These are phyloP conservation scores for Botrytis fabae DNA, from an alignment of 2,329 filamentous ascomycete genomes.

Conservation along the genomic window DNA sequence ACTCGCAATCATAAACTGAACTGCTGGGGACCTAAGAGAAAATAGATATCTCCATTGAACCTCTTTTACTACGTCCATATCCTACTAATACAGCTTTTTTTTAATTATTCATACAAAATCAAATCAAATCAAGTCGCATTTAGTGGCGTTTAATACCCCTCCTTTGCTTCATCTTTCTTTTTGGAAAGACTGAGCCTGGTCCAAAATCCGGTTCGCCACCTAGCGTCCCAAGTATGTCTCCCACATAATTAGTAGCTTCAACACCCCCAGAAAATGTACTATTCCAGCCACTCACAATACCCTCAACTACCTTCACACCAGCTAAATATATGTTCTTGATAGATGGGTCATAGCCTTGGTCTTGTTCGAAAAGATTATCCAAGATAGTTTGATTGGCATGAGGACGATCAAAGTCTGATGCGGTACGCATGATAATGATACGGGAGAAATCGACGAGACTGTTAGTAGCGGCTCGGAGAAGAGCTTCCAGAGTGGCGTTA, in stretches of 20 bases:
- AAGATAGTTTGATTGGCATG: conserved; percentile 55
- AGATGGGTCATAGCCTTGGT: conserved; percentile 57
- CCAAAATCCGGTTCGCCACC: conserved; percentile 47
- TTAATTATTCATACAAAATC: not conserved
- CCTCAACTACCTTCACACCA: conserved; percentile 62
- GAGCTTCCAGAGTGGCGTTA: conserved; percentile 63
- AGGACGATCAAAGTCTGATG: conserved; percentile 69
- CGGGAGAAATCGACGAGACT: conserved; percentile 63
- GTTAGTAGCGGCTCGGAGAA: conserved; percentile 57
- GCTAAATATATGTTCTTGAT: conserved; percentile 64
- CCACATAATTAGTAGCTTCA: conserved; percentile 62
- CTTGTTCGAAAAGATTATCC: conserved; percentile 51
- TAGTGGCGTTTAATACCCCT: not conserved
- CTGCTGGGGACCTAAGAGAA: not conserved
- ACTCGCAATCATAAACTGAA: not conserved
- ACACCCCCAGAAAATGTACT: conserved; percentile 57
- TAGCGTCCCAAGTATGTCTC: conserved; percentile 69
- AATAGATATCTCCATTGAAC: accelerated
- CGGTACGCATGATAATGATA: conserved; percentile 66
- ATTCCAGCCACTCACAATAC: conserved; percentile 60
- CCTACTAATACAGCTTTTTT: not conserved
- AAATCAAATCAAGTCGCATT: not conserved
- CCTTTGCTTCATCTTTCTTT: conserved; percentile 14
- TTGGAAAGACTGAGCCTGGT: conserved; percentile 8
- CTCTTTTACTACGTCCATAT: not conserved